These are phyloP conservation scores for Umbelopsis isabellina DNA, from an alignment of 192 early-diverging fungal species.

Conservation along the genomic window DNA sequence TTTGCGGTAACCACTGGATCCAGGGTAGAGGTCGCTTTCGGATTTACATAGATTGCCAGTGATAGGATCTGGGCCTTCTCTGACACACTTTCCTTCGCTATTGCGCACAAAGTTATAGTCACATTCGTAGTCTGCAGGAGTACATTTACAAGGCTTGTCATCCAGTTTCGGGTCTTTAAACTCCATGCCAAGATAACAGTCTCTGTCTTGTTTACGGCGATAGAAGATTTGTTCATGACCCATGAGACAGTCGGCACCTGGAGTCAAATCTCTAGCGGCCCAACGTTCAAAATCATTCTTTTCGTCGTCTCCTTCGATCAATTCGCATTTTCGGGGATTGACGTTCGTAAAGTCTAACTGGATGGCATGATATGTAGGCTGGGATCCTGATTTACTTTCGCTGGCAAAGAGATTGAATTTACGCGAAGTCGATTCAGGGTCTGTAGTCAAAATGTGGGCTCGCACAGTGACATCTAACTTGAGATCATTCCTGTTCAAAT, in stretches of 20 bases:
- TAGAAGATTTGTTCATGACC: constrained; percentile 74
- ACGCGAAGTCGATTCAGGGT: constrained; percentile 77
- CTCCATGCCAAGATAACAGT: constrained; percentile 74
- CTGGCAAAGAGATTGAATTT: constrained; percentile 68
- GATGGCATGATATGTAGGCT: constrained; percentile 44
- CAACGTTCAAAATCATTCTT: constrained; percentile 76
- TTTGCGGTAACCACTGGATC: constrained; percentile 77
- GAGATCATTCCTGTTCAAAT: constrained; percentile 37
- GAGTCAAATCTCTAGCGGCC: constrained; percentile 58
- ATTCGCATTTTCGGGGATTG: constrained; percentile 67
- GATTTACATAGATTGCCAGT: constrained; percentile 66
- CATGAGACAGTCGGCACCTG: constrained; percentile 80
- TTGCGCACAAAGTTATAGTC: constrained; percentile 77
- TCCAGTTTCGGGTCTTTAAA: constrained; percentile 62
- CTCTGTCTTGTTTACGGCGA: constrained; percentile 74
- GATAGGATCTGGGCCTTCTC: constrained; percentile 55
- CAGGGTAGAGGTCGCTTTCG: constrained; percentile 66
- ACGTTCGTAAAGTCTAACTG: constrained; percentile 73
- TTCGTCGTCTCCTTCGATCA: constrained; percentile 57
- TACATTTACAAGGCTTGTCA: constrained; percentile 73
- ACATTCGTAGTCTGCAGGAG: constrained; percentile 89
- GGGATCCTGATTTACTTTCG: constrained; percentile 18
- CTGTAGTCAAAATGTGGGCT: constrained; percentile 71
- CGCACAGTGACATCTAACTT: constrained; percentile 56
- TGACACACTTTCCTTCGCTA: constrained; percentile 60